phyloP scores from a whole-genome alignment of 2,329 filamentous ascomycete genomes.

The Colletotrichum acutatum region DNA sequence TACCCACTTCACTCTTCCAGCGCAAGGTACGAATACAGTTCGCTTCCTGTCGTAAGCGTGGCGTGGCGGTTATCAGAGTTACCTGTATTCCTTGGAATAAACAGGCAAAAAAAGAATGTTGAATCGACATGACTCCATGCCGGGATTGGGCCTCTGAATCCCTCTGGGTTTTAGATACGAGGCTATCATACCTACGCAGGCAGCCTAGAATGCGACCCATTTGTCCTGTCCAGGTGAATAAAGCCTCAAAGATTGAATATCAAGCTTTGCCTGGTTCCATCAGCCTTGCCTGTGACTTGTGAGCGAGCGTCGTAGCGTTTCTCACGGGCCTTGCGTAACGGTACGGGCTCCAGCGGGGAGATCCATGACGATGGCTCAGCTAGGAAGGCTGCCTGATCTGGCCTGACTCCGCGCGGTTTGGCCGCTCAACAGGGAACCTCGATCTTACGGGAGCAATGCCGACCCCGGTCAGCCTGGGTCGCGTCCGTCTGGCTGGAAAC shows the following conservation, averaged over 20 bases:
- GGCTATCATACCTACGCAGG: background rate
- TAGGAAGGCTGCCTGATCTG: constrained; percentile 11
- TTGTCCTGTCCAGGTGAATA: background rate
- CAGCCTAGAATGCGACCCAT: background rate
- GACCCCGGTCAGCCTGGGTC: constrained; percentile 15
- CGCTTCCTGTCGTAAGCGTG: background rate
- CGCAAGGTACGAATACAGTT: background rate
- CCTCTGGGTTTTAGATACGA: background rate
- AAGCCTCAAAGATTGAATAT: background rate
- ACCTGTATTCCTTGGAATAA: background rate
- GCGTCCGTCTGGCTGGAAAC: constrained; percentile 13
- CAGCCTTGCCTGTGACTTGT: background rate
- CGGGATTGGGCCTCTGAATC: background rate
- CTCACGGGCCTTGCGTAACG: constrained; percentile 1
- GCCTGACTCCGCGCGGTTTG: constrained; percentile 20
- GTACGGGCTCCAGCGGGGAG: constrained; percentile 4
- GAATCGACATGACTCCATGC: background rate
- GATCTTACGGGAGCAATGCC: constrained; percentile 12
- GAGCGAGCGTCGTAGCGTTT: constrained; percentile 1
- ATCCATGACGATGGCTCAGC: constrained; percentile 21
- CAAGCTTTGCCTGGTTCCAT: constrained; percentile 15
- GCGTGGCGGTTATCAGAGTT: background rate
- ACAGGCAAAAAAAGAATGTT: background rate
- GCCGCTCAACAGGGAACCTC: background rate
- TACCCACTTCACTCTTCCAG: background rate